These are phyloP conservation scores for Vitis hybrid DNA, from an alignment of 177 flowering plant species.

Conservation along the genomic window DNA sequence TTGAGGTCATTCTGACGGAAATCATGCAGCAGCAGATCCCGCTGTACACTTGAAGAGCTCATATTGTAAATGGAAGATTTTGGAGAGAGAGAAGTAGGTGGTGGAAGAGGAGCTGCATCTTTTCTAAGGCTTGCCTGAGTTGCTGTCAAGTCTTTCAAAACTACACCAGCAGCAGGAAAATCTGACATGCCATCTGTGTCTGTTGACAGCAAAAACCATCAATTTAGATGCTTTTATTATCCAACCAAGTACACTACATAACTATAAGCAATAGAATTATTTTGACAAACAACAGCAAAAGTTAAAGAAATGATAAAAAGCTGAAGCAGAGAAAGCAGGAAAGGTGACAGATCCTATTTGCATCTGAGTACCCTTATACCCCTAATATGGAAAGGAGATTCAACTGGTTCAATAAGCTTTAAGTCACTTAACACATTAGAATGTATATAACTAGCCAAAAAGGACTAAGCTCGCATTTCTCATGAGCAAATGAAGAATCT, in stretches of 20 bases:
- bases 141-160: constrained; percentile 40
- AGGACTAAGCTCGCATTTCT: not conserved
- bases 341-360: not conserved
- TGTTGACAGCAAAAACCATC: not conserved
- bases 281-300: not conserved
- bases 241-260: too few species aligned
- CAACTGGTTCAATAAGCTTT: not conserved
- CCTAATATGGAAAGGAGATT: not conserved
- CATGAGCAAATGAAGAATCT: not conserved
- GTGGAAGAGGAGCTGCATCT: constrained; percentile 34
- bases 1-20: constrained; percentile 37
- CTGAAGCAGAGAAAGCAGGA: not conserved
- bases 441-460: not conserved
- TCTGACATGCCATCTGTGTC: constrained; percentile 50
- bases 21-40: constrained; percentile 34
- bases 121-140: constrained; percentile 36
- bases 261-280: not conserved
- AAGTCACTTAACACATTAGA: not conserved
- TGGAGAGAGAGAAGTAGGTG: constrained; percentile 38
- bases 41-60: constrained; percentile 31
- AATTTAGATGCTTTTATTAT: not conserved
- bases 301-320: not conserved
- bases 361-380: not conserved
- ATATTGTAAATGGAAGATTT: constrained; percentile 33
- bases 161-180: constrained; percentile 30